Base-by-base conservation (phyloP, 2,329 filamentous ascomycete species). In the Sporothrix schenckii region DNA sequence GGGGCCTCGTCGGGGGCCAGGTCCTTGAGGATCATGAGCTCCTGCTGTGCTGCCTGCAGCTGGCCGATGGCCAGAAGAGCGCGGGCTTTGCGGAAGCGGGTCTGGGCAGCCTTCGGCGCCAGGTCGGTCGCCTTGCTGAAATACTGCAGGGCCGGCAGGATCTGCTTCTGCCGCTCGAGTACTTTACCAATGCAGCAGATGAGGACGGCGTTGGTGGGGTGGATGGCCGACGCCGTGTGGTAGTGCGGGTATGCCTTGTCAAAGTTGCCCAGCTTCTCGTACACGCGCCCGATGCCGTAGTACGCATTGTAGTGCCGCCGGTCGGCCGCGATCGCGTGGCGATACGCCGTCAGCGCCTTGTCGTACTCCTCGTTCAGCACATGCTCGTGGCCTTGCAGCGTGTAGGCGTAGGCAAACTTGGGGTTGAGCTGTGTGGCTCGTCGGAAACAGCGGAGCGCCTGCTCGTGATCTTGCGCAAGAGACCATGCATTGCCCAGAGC, bases 281-380 rank as follows among this genome's bases (percentile, higher is more conserved):
- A 95, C 1, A 97, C 93, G 72, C 87, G 85, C 41, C 88, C 89
- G 70, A 91, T 89, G 74, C 95, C 95, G 78, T 98, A 99, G 87
- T 96, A 98, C n/a, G 94, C 95, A 77, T 97, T 97, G 83, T 98
- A 99, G 78, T 97, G 94, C 24, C 94, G 89, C 69, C 87, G 89
- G 77, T 99, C 94, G 0, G 92, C 93, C 58, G 90, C 88, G 74
- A 99, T 92, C 1, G 93, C 94, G 68, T 90, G 88, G 47, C 96
- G 89, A 79, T 97, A 99, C 1, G 93, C 91, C 52, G 90, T 88
- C 58, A 97, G 86, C 0, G 95, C 95, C 78, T 97, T 97, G 78
- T 98, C 94, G 77, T 95, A 97, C 79, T 99, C 96, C 80, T 99
- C 96, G 75, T 97, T 98, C 49, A 92, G 88, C 58, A 98, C 91